Conservation (phyloP, 139 green algal species). For the Auxenochlorella pyrenoidosa region DNA sequence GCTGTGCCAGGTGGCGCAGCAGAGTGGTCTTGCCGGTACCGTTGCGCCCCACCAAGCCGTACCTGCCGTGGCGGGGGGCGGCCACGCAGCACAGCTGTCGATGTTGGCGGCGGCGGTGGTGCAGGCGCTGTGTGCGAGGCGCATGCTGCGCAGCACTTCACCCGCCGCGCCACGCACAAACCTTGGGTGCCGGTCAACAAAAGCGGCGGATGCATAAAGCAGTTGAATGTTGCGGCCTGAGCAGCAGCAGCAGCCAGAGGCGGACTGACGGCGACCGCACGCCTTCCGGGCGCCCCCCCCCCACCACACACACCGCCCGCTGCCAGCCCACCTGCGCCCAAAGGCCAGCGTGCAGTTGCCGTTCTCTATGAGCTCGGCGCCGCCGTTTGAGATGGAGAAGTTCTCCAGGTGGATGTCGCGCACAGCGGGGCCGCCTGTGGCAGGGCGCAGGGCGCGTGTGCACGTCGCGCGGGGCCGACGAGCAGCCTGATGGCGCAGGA, state of each 20-base stretch:
- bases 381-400: conserved; percentile 86
- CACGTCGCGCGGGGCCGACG: not conserved
- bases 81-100: not conserved
- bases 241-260: not conserved
- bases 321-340: conserved; percentile 58
- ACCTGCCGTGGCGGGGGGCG: conserved; percentile 41
- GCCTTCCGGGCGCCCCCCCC: no score
- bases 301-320: no score
- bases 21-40: conserved; percentile 92
- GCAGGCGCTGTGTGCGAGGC: no score
- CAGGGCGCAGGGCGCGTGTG: conserved; percentile 11
- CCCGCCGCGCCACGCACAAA: no score
- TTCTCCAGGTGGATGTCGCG: conserved; percentile 84
- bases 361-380: conserved; percentile 70
- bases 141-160: no score
- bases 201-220: no score
- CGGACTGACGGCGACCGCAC: no score
- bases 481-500: not conserved
- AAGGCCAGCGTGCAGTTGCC: conserved; percentile 69
- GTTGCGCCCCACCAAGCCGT: conserved; percentile 86
- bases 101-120: no score
- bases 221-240: no score
- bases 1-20: conserved; percentile 77
- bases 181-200: no score
- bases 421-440: conserved; percentile 55